phyloP scores from a whole-genome alignment of 129 eudicot genomes.

The Oenanthe sinensis region DNA sequence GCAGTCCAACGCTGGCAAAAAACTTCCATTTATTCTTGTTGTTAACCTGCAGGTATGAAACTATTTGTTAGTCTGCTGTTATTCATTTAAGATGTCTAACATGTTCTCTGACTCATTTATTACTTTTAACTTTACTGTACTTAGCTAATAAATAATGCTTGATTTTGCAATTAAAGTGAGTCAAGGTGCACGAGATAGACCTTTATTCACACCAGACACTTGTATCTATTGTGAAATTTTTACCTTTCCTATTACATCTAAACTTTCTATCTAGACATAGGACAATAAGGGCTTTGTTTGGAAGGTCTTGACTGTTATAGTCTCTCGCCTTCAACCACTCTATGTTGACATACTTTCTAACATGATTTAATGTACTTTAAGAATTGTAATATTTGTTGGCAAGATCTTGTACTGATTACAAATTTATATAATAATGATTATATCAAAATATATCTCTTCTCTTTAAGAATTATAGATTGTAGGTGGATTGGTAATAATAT shows the following conservation, averaged over 20 bases:
- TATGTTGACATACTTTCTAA: background rate
- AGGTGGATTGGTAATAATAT: background rate
- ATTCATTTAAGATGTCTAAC: background rate
- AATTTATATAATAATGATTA: background rate
- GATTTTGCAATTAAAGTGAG: background rate
- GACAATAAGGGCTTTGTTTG: too few species aligned
- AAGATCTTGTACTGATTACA: background rate
- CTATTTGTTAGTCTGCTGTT: background rate
- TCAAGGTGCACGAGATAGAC: background rate
- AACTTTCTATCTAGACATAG: background rate
- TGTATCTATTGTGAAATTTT: background rate
- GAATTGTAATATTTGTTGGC: background rate
- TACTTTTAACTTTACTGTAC: background rate
- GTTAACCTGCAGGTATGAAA: conserved; percentile 78
- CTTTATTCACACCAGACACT: background rate
- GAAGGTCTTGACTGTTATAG: too few species aligned
- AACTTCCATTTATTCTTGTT: conserved; percentile 74
- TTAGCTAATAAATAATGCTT: background rate
- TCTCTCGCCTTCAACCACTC: too few species aligned
- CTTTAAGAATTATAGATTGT: background rate
- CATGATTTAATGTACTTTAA: background rate
- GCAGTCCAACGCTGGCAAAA: conserved; percentile 86
- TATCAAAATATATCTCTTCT: background rate
- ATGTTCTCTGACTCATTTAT: background rate
- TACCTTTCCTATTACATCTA: background rate